phyloP scores from a whole-genome alignment of 192 early-diverging fungal genomes.

The Coemansia sp. region DNA sequence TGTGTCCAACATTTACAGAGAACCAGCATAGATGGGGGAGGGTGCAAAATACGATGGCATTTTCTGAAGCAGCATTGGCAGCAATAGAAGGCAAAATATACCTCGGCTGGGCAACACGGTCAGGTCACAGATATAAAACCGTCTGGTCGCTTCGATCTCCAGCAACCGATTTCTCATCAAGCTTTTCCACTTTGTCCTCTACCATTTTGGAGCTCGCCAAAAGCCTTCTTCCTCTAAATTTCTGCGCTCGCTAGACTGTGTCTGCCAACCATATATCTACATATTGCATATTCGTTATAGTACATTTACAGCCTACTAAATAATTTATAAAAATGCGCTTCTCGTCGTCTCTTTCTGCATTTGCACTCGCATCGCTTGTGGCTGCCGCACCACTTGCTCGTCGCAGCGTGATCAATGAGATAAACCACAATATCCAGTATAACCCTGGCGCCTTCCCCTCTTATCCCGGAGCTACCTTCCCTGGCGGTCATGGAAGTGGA shows the following conservation, averaged over 20 bases:
- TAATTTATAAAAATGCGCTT: slow-evolving; percentile 29
- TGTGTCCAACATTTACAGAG: too few species aligned
- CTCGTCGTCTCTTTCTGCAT: slow-evolving; percentile 20
- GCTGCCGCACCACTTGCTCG: slow-evolving; percentile 14
- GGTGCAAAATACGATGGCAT: too few species aligned
- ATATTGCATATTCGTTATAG: background rate
- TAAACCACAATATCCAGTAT: background rate
- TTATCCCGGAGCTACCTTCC: slow-evolving; percentile 7
- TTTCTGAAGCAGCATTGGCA: too few species aligned
- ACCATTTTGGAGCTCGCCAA: background rate
- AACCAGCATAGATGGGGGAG: too few species aligned
- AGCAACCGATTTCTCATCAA: slow-evolving; percentile 2
- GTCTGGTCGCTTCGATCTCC: too few species aligned
- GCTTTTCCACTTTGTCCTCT: slow-evolving; percentile 8
- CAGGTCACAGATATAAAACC: too few species aligned
- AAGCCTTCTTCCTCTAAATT: background rate
- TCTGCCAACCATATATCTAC: background rate
- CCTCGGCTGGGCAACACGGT: too few species aligned
- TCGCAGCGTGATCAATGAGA: slow-evolving; percentile 9
- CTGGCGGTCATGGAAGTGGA: background rate
- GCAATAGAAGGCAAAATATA: too few species aligned
- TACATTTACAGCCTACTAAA: background rate
- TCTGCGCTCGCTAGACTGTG: background rate
- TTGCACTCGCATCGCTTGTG: slow-evolving; percentile 19
- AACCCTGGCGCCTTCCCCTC: background rate